phyloP scores from a whole-genome alignment of 108 stramenopile species.

The Cyclostephanos tholiformis region DNA sequence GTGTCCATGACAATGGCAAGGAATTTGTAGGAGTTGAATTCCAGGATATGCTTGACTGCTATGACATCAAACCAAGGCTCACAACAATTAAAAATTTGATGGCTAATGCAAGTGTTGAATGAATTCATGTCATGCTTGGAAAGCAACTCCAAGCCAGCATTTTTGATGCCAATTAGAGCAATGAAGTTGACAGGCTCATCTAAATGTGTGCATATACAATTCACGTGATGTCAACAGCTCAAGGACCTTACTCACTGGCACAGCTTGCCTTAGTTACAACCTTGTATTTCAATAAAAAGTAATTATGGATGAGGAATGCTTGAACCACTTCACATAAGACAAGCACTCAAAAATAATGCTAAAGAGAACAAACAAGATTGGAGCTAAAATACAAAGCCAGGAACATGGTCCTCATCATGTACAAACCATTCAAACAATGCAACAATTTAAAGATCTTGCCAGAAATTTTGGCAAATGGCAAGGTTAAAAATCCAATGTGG shows the following conservation, averaged over 20 bases:
- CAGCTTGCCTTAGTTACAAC: conserved; percentile 23
- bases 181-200: conserved; percentile 11
- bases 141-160: conserved; percentile 5
- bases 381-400: too few relatives aligned
- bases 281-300: too few relatives aligned
- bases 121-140: conserved; percentile 35
- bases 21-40: conserved; percentile 56
- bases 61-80: conserved; percentile 31
- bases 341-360: too few relatives aligned
- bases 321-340: too few relatives aligned
- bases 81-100: conserved; percentile 50
- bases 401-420: too few relatives aligned
- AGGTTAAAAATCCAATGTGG: too few relatives aligned
- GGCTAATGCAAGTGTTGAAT: conserved; percentile 50
- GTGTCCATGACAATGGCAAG: conserved; percentile 47
- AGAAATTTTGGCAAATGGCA: too few relatives aligned
- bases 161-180: background rate
- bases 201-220: conserved; percentile 6
- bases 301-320: too few relatives aligned
- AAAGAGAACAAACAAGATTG: too few relatives aligned
- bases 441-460: too few relatives aligned
- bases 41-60: conserved; percentile 23
- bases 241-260: conserved; percentile 1
- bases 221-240: background rate
- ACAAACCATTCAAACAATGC: too few relatives aligned